phyloP scores from a whole-genome alignment of 257 asterid genomes.

The Solanum boliviense region DNA sequence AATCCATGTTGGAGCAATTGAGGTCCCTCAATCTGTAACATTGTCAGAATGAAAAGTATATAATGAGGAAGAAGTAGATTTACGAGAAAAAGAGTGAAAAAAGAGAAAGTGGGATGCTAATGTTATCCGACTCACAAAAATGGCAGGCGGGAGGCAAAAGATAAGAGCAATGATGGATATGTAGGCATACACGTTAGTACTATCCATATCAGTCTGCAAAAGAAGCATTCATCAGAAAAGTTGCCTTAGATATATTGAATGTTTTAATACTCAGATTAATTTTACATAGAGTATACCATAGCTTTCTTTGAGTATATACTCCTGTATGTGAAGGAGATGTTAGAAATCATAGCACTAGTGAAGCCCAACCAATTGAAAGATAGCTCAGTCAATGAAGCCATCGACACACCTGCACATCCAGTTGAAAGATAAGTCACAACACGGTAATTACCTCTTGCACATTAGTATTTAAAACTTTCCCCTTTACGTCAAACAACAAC shows the following conservation, averaged over 20 bases:
- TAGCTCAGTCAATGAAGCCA: conserved; percentile 95
- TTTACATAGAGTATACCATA: conserved; percentile 40
- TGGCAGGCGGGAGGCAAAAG: conserved; percentile 84
- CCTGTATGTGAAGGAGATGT: conserved; percentile 97
- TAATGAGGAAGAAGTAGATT: not conserved
- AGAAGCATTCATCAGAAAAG: conserved; percentile 7
- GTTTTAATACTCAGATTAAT: not conserved
- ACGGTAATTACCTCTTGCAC: not conserved
- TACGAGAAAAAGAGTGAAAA: not conserved
- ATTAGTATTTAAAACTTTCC: not conserved
- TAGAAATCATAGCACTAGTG: conserved; percentile 94
- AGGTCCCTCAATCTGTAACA: conserved; percentile 77
- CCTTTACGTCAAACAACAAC: not conserved
- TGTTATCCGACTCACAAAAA: conserved; percentile 34
- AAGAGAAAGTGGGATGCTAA: not conserved
- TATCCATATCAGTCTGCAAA: conserved; percentile 82
- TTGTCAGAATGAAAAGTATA: not conserved
- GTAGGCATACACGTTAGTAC: conserved; percentile 93
- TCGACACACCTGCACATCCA: conserved; percentile 78
- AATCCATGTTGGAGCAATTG: conserved; percentile 59
- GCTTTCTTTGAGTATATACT: conserved; percentile 99
- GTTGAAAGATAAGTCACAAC: conserved; percentile 4
- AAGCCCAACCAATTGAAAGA: conserved; percentile 97
- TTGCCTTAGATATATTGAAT: not conserved
- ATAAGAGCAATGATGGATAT: conserved; percentile 67